phyloP scores from a whole-genome alignment of 2,329 filamentous ascomycete species.

The Anthostomella pinea region DNA sequence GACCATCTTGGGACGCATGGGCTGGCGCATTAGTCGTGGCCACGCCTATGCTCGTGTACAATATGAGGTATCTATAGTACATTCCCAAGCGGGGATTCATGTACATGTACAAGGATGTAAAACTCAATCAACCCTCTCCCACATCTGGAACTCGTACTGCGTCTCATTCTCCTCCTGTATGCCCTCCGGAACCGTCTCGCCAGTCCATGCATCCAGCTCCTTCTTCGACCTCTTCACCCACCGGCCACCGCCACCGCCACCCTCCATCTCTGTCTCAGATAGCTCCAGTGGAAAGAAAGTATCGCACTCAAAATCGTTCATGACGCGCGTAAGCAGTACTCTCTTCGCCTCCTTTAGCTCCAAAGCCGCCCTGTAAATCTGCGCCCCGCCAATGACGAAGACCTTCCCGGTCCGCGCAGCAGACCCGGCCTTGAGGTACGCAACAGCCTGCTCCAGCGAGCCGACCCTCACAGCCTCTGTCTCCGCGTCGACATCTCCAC shows the following conservation, averaged over 20 bases:
- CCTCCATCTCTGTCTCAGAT: slow-evolving; percentile 33
- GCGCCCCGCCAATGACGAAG: slow-evolving; percentile 87
- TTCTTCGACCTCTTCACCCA: slow-evolving; percentile 55
- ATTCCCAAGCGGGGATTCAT: slow-evolving; percentile 1
- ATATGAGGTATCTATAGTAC: slow-evolving; percentile 1
- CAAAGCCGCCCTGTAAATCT: slow-evolving; percentile 77
- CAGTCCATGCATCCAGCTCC: slow-evolving; percentile 61
- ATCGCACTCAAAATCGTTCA: slow-evolving; percentile 71
- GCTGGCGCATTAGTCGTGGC: too few relatives aligned
- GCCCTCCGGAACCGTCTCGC: slow-evolving; percentile 58
- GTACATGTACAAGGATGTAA: slow-evolving; percentile 17
- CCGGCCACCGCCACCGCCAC: slow-evolving; percentile 24
- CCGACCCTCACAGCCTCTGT: slow-evolving; percentile 54
- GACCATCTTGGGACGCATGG: not conserved
- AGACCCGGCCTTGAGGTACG: slow-evolving; percentile 39
- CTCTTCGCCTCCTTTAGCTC: slow-evolving; percentile 53
- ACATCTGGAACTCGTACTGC: slow-evolving; percentile 71
- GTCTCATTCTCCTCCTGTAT: slow-evolving; percentile 62
- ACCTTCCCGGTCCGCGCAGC: slow-evolving; percentile 50
- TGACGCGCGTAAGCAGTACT: slow-evolving; percentile 68
- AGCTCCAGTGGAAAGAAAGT: slow-evolving; percentile 67
- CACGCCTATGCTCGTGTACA: too few relatives aligned
- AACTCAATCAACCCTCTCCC: slow-evolving; percentile 51
- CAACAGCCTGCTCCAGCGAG: slow-evolving; percentile 58
- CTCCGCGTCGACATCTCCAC: slow-evolving; percentile 16